phyloP scores from a whole-genome alignment of 1,284 basidiomycete species.

The Vanrija pseudolonga region DNA sequence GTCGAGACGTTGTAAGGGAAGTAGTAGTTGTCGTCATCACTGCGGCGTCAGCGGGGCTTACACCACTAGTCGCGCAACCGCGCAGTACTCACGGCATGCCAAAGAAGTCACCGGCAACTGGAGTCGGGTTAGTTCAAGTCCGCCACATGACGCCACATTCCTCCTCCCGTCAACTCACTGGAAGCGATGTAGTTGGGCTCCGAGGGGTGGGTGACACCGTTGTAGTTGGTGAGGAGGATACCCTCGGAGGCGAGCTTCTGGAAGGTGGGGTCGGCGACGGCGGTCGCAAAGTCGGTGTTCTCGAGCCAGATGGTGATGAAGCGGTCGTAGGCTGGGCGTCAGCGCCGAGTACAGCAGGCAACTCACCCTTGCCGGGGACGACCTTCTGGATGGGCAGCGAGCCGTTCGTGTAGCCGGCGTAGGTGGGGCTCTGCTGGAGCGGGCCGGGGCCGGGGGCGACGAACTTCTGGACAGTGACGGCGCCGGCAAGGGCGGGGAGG shows the following conservation, averaged over 20 bases:
- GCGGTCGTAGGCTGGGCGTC: slow-evolving; percentile 52
- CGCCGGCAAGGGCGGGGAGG: slow-evolving; percentile 9
- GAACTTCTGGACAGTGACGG: slow-evolving; percentile 47
- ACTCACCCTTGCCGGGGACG: slow-evolving; percentile 47
- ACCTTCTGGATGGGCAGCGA: slow-evolving; percentile 47
- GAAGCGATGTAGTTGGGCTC: slow-evolving; percentile 24
- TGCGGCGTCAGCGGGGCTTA: slow-evolving; percentile 1
- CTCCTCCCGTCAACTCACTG: background rate
- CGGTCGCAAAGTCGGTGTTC: slow-evolving; percentile 56
- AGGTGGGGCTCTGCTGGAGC: slow-evolving; percentile 41
- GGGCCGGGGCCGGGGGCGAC: slow-evolving; percentile 49
- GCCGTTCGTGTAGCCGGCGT: slow-evolving; percentile 49
- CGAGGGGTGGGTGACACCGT: slow-evolving; percentile 56
- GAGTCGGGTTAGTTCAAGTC: too few relatives aligned
- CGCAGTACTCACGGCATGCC: slow-evolving; percentile 46
- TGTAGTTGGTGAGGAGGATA: slow-evolving; percentile 56
- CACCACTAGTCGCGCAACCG: too few relatives aligned
- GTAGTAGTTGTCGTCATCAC: slow-evolving; percentile 50
- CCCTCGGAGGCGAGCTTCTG: slow-evolving; percentile 56
- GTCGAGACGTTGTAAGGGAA: slow-evolving; percentile 53
- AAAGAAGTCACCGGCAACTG: slow-evolving; percentile 59
- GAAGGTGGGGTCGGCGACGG: slow-evolving; percentile 51
- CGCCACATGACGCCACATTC: too few relatives aligned
- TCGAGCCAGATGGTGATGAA: slow-evolving; percentile 49
- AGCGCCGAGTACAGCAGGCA: too few relatives aligned